Evolutionary conservation across 108 stramenopile species (phyloP).

Genomic region (Mayamaea pseudoterrestris): DNA sequence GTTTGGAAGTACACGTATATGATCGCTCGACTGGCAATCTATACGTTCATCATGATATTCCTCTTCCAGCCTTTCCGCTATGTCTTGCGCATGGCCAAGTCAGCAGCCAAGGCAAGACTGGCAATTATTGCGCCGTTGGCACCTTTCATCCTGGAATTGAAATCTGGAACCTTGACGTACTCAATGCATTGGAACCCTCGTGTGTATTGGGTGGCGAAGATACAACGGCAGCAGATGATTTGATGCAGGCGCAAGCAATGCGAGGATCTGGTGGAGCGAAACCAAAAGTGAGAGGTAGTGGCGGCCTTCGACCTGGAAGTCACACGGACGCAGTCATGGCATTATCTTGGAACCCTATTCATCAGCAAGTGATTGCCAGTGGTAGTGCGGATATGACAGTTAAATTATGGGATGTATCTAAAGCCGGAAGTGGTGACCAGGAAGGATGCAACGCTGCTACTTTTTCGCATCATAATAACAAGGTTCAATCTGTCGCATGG

Average conservation of each 20-base stretch:
- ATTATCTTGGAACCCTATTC: constrained; percentile 91
- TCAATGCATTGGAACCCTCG: constrained; percentile 94
- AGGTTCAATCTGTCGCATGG: constrained; percentile 92
- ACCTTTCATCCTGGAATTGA: constrained; percentile 96
- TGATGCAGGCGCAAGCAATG: constrained; percentile 57
- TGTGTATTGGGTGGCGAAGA: constrained; percentile 87
- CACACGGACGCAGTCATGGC: constrained; percentile 97
- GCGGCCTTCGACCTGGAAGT: constrained; percentile 59
- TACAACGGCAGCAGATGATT: constrained; percentile 57
- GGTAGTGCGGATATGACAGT: constrained; percentile 96
- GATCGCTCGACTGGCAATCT: constrained; percentile 78
- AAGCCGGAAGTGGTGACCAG: constrained; percentile 23
- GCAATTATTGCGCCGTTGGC: constrained; percentile 92
- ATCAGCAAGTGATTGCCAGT: constrained; percentile 90
- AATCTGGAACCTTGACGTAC: constrained; percentile 98
- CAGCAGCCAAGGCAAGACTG: constrained; percentile 35
- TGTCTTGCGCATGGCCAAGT: constrained; percentile 75
- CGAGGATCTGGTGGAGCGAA: constrained; percentile 13
- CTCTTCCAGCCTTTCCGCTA: constrained; percentile 93
- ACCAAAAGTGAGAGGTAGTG: neutral
- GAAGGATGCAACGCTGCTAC: constrained; percentile 56
- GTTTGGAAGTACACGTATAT: constrained; percentile 82
- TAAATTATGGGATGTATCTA: constrained; percentile 91
- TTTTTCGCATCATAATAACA: constrained; percentile 89
- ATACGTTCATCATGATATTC: constrained; percentile 98